A percentile compares a stretch with the other conserved stretches of the same genome.
phyloP scores from a whole-genome alignment of 2,329 filamentous ascomycete species.

The Hortaea werneckii region DNA sequence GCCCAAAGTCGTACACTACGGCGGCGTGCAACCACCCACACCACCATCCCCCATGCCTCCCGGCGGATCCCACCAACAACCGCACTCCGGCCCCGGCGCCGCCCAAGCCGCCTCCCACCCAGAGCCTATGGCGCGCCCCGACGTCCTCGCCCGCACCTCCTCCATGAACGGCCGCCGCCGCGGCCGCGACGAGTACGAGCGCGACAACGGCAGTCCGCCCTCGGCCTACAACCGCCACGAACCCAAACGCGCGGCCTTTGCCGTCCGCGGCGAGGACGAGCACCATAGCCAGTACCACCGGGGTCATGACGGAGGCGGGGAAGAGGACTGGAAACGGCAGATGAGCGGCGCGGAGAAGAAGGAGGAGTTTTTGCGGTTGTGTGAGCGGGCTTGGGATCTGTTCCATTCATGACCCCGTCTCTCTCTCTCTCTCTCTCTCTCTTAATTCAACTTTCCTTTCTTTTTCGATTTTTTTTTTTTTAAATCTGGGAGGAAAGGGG shows the following conservation, averaged over 20 bases:
- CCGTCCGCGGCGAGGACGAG: slow-evolving; percentile 16
- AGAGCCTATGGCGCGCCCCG: slow-evolving; percentile 17
- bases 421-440: no score
- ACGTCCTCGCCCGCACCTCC: slow-evolving; percentile 24
- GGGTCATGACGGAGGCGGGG: slow-evolving; percentile 4
- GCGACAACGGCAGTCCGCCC: slow-evolving; percentile 71
- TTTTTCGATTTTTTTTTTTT: no score
- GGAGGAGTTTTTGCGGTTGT: slow-evolving; percentile 81
- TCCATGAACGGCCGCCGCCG: slow-evolving; percentile 60
- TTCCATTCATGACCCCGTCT: slow-evolving; percentile 64
- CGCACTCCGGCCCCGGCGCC: slow-evolving; percentile 11
- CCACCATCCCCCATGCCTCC: slow-evolving; percentile 67
- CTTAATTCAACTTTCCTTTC: no score
- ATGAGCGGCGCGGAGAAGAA: slow-evolving; percentile 78
- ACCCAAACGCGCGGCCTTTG: slow-evolving; percentile 37
- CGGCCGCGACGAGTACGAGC: slow-evolving; percentile 80
- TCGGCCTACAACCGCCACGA: slow-evolving; percentile 49
- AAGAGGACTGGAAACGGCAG: slow-evolving; percentile 57
- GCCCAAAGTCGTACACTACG: slow-evolving; percentile 91
- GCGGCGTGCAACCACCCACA: slow-evolving; percentile 83
- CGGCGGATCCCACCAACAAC: slow-evolving; percentile 7
- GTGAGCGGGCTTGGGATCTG: slow-evolving; percentile 86
- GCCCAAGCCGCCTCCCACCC: slow-evolving; percentile 8
- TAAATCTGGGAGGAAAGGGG: no score
- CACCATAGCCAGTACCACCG: neutral